These are phyloP conservation scores for Kluyveromyces sp. DNA, from an alignment of 1,139 yeast genomes.

Conservation along the genomic window DNA sequence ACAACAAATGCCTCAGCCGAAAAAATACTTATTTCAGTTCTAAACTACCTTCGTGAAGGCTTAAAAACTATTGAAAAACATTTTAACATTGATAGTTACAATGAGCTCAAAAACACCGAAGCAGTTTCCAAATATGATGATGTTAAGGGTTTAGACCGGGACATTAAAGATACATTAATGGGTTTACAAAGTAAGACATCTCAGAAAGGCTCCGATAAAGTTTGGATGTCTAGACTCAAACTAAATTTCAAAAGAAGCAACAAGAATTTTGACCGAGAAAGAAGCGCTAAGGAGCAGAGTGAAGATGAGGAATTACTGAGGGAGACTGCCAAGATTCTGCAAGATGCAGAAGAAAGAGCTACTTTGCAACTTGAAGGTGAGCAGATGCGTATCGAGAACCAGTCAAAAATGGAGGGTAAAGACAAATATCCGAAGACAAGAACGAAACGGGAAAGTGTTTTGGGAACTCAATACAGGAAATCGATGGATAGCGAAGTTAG, in stretches of 20 bases:
- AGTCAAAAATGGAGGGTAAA: too few species aligned
- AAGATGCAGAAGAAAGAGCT: too few species aligned
- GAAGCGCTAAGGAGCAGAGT: slow-evolving; percentile 13
- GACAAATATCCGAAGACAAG: too few species aligned
- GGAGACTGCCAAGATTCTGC: not conserved
- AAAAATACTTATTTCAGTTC: slow-evolving; percentile 6
- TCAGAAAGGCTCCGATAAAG: slow-evolving; percentile 6
- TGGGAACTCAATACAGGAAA: slow-evolving; percentile 1
- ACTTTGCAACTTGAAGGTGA: too few species aligned
- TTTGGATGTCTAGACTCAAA: slow-evolving; percentile 17
- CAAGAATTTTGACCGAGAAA: slow-evolving; percentile 8
- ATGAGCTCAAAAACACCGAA: slow-evolving; percentile 10
- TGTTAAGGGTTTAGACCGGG: slow-evolving; percentile 23
- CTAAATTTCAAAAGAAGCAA: slow-evolving; percentile 6
- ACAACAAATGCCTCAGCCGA: not conserved
- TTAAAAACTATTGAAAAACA: slow-evolving; percentile 16
- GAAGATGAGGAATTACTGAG: slow-evolving; percentile 16
- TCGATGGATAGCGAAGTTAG: slow-evolving; percentile 2
- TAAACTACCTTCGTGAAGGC: slow-evolving; percentile 21
- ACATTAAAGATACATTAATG: slow-evolving; percentile 16
- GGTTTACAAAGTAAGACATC: not conserved
- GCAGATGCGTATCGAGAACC: too few species aligned
- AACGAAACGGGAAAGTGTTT: too few species aligned
- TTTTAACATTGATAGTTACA: slow-evolving; percentile 13
- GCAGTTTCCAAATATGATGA: slow-evolving; percentile 17